Base-by-base conservation (phyloP, 148 eudicot genomes). In the Cornus suecica region DNA sequence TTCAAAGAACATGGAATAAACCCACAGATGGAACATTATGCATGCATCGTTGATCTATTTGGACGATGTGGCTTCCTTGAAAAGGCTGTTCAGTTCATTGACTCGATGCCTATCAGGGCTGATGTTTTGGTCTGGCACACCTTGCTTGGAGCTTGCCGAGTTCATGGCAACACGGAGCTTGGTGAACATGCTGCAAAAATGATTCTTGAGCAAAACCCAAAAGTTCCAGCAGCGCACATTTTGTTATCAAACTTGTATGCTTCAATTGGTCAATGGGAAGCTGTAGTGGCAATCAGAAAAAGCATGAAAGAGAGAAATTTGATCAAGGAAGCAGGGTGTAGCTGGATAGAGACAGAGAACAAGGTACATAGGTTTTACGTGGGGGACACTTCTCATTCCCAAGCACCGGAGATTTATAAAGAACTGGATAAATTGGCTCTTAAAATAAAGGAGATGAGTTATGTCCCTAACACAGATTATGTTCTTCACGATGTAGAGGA, bases 1-100 rank as follows among this genome's bases (percentile, higher is more conserved):
- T 28, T 70, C 61, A 74, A 45, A 63, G 82, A 84, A 22, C 84
- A 89, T 68, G 83, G 84, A 42, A 80, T 91, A 74, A 76, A 45
- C 71, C 97, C 90, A 14, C 83, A 78, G 72, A 86, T 86, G 90
- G 97, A 91, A 82, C 97, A 91, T 61, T 91, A 89, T 65, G 91
- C 97, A 41, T 91, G 93, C 77, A 86, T 91, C 86, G 97, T 91
- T 45, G 93, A 91, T 82, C 30, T 91, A 68, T 83, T 85, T 31
- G 91, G 97, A 25, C 78, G 97, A 31, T 80, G 87, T 10, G 97
- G 97, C 30, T 68, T 45, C 65, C 78, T 91, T 15, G 77, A 72
- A 41, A 80, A 87, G 72, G 91, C 97, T 24, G 30, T 83, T 30
- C 81, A 82, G 27, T 75, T 88, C 34, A 88, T 91, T 10, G 68